These are phyloP conservation scores for Lunularia cruciata DNA, from an alignment of 225 moss, liverwort and hornwort species.

Conservation along the genomic window DNA sequence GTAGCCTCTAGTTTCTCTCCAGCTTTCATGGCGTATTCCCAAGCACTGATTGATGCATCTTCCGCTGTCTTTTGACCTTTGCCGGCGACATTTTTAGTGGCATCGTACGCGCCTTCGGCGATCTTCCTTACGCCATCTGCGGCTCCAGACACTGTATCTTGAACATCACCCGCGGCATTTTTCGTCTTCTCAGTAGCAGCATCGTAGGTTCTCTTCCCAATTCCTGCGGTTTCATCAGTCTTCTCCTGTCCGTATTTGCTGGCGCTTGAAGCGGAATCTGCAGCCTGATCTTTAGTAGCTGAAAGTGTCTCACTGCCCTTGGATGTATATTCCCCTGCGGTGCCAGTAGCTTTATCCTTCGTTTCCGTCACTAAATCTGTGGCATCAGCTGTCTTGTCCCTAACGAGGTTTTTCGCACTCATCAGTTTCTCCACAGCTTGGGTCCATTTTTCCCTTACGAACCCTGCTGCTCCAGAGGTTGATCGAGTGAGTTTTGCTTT, in stretches of 20 bases:
- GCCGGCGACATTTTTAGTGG: neutral
- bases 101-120: neutral
- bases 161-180: too few relatives aligned
- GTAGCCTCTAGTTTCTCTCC: neutral
- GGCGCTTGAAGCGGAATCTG: neutral
- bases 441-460: constrained; percentile 4
- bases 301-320: neutral
- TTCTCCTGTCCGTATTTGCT: neutral
- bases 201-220: too few relatives aligned
- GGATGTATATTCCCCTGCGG: neutral
- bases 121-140: too few relatives aligned
- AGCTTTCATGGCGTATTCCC: neutral
- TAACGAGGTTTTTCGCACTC: neutral
- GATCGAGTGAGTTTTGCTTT: neutral
- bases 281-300: neutral
- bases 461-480: neutral
- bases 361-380: neutral
- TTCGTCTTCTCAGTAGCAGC: too few relatives aligned
- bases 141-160: too few relatives aligned
- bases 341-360: neutral
- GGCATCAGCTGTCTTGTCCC: too few relatives aligned
- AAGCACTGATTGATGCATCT: neutral
- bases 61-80: neutral
- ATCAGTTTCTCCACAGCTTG: neutral
- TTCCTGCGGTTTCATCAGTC: too few relatives aligned